phyloP scores from a whole-genome alignment of 2,329 filamentous ascomycete species.

The Corinectria fuckeliana region DNA sequence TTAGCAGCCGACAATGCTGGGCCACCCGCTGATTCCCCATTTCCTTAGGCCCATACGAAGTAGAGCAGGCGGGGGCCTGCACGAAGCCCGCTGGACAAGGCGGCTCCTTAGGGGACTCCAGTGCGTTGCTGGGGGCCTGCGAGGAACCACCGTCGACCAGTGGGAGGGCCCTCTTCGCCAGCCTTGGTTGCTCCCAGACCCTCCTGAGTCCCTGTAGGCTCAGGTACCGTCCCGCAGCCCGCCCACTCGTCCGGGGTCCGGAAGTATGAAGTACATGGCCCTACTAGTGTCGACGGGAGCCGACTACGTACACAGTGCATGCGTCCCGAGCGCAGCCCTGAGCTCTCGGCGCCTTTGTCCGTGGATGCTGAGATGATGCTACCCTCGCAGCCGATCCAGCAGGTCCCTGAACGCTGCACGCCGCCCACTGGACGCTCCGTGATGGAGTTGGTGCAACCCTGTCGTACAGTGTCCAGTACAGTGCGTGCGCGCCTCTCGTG shows the following conservation, averaged over 20 bases:
- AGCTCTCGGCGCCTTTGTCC: constrained; percentile 30
- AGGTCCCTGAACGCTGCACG: constrained; percentile 1
- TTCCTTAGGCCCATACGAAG: too few species aligned
- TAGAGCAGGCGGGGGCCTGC: too few species aligned
- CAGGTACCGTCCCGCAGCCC: constrained; percentile 19
- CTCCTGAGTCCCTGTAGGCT: constrained; percentile 3
- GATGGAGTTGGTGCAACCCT: neutral
- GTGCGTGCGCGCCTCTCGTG: neutral
- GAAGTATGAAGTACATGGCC: constrained; percentile 20
- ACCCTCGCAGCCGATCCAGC: constrained; percentile 23
- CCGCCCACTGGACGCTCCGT: neutral
- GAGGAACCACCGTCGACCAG: neutral
- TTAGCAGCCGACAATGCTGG: constrained; percentile 9
- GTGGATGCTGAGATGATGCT: constrained; percentile 13
- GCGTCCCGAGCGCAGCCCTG: constrained; percentile 35
- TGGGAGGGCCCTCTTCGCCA: constrained; percentile 1
- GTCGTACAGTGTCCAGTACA: neutral
- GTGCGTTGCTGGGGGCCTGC: neutral
- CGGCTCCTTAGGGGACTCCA: constrained; percentile 10
- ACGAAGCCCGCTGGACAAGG: neutral
- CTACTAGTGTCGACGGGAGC: too few species aligned
- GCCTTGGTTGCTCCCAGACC: neutral
- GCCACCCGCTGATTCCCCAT: constrained; percentile 3
- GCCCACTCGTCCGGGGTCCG: constrained; percentile 15
- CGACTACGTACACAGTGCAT: constrained; percentile 34